Base-by-base conservation (phyloP, 2,329 filamentous ascomycete species). In the Talaromyces sp. region DNA sequence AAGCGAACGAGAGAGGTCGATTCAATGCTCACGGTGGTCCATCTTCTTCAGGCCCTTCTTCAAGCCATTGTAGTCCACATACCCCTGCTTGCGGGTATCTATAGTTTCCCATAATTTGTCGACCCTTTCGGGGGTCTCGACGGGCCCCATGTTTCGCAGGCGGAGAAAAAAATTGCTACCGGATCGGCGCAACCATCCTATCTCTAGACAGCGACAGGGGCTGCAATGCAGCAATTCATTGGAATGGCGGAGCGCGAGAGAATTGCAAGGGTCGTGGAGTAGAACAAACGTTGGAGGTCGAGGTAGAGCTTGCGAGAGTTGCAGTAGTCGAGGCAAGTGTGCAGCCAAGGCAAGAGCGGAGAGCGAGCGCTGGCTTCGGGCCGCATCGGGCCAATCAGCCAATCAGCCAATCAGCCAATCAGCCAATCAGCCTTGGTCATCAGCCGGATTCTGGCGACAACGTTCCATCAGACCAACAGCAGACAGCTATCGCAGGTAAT, bases 41-140 rank as follows among this genome's bases (percentile, higher is more conserved):
- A 98, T 92, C 76, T 88, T 90, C 74, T 83, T 87, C 72, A 99
- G 79, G 4, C 93, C 95, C 78, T 87, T 91, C 78, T 93, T 89
- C 68, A 99, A 80, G 33, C 87, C 92, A 74, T 89, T 87, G 66
- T 96, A 81, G 77, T 98, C 93, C 69, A 99, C 82, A 74, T 91
- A 88, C 62, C 91, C 91, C 69, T 88, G 87, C 62, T 84, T 83
- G 66, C 87, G 85, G 66, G 88, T 88, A 75, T 96, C 92, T 67
- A 99, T 84, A 70, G 85, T 88, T 72, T 80, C 81, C 93, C 93
- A 98, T 71, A 98, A 85, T 74, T 87, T 84, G 78, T 92, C 88
- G 70, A 97, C 85, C 71, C 93, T 86, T 77, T 88, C 88, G 75
- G 89, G 85, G 70, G 88, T 88, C 80, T 95, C 91, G 74, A 81